Evolutionary conservation across 2,329 filamentous ascomycete species (phyloP).

Genomic region (Diaporthe amygdali): DNA sequence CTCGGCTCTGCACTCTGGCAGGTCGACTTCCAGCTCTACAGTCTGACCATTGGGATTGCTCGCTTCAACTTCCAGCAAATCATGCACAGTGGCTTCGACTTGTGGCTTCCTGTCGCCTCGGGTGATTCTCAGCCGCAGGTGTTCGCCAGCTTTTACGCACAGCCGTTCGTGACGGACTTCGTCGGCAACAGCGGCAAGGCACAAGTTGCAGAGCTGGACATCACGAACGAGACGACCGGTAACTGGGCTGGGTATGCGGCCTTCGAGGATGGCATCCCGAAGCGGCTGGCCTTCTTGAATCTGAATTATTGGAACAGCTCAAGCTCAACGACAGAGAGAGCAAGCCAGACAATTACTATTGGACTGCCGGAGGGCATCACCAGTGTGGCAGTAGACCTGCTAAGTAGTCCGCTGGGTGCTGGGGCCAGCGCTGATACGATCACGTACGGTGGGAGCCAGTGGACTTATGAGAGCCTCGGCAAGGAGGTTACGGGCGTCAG

Average conservation of each 20-base stretch:
- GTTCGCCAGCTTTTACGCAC: constrained; percentile 42
- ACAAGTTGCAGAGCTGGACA: constrained; percentile 30
- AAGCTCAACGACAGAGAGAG: constrained; percentile 31
- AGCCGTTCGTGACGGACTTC: constrained; percentile 42
- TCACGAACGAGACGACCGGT: constrained; percentile 28
- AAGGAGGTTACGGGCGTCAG: constrained; percentile 39
- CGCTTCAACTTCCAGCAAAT: constrained; percentile 45
- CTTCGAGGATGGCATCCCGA: constrained; percentile 34
- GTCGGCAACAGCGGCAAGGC: constrained; percentile 38
- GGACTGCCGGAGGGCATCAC: constrained; percentile 28
- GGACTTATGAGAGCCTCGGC: constrained; percentile 40
- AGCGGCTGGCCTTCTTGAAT: constrained; percentile 38
- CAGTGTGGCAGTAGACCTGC: constrained; percentile 34
- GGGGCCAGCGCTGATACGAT: constrained; percentile 38
- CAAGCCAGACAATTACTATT: constrained; percentile 30
- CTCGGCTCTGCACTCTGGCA: constrained; percentile 43
- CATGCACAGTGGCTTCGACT: constrained; percentile 35
- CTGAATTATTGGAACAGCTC: constrained; percentile 43
- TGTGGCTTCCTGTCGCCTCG: constrained; percentile 38
- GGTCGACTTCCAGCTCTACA: constrained; percentile 43
- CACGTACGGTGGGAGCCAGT: constrained; percentile 44
- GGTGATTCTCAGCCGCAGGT: constrained; percentile 37
- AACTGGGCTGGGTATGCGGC: constrained; percentile 37
- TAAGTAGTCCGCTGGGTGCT: constrained; percentile 40
- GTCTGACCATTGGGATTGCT: constrained; percentile 38